phyloP scores from a whole-genome alignment of 345 rosid species.

The Turnera subulata region DNA sequence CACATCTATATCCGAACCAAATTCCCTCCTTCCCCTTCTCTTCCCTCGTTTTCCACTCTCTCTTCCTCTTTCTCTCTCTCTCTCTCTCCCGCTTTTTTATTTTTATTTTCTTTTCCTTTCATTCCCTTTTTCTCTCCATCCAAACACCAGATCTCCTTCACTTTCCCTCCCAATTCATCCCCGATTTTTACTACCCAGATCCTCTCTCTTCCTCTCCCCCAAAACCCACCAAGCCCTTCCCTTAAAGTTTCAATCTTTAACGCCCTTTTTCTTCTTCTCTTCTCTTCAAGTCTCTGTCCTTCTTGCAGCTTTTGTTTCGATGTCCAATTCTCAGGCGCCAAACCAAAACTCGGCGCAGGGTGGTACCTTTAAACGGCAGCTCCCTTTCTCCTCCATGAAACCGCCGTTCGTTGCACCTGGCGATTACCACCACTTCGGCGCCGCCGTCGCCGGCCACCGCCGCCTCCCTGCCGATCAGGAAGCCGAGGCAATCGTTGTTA shows the following conservation, averaged over 20 bases:
- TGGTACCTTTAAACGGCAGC: slow-evolving; percentile 45
- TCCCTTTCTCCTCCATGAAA: slow-evolving; percentile 56
- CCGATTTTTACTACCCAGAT: slow-evolving; percentile 2
- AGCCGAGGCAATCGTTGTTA: slow-evolving; percentile 52
- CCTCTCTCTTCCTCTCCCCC: neutral
- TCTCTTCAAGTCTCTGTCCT: slow-evolving; percentile 4
- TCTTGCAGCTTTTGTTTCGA: slow-evolving; percentile 8
- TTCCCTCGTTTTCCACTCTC: slow-evolving; percentile 60
- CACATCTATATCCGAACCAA: slow-evolving; percentile 95
- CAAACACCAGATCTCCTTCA: slow-evolving; percentile 37
- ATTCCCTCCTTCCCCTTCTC: slow-evolving; percentile 52
- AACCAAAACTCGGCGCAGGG: slow-evolving; percentile 13
- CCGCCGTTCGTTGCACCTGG: slow-evolving; percentile 63
- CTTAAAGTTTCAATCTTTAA: slow-evolving; percentile 6
- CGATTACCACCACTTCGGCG: slow-evolving; percentile 68
- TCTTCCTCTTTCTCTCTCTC: slow-evolving; percentile 34
- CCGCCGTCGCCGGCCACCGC: slow-evolving; percentile 27
- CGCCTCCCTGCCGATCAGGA: slow-evolving; percentile 47
- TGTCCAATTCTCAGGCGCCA: slow-evolving; percentile 46
- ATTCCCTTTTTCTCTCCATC: slow-evolving; percentile 1
- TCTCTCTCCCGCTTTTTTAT: slow-evolving; percentile 48
- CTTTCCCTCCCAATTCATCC: slow-evolving; percentile 10
- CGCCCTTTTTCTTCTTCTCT: neutral
- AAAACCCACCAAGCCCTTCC: neutral
- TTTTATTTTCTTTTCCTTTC: slow-evolving; percentile 7